Evolutionary conservation across 345 rosid species (phyloP).

Genomic region (Abelmoschus esculentus): DNA sequence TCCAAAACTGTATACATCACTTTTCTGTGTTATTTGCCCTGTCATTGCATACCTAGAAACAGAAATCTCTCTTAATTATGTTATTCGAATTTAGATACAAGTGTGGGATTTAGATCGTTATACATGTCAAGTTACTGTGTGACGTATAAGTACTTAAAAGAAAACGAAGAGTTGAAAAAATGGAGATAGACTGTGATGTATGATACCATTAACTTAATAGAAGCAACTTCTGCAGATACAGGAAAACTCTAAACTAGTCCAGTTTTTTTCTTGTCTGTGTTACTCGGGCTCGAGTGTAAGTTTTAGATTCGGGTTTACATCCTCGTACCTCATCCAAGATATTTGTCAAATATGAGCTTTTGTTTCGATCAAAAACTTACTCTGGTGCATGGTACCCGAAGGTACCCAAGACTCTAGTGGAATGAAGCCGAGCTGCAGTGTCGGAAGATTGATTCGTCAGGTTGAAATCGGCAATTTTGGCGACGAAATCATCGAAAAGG

Average conservation of each 20-base stretch:
- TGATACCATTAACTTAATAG: neutral
- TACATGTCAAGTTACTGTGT: too few species aligned
- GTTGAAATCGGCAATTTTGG: conserved; percentile 94
- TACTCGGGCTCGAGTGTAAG: neutral
- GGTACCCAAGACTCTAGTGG: conserved; percentile 94
- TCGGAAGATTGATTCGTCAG: conserved; percentile 83
- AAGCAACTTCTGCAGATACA: neutral
- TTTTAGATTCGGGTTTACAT: neutral
- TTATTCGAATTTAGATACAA: neutral
- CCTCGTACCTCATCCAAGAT: neutral
- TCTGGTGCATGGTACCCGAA: conserved; percentile 99
- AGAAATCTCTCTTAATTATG: neutral
- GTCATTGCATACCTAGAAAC: conserved; percentile 96
- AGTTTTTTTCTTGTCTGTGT: neutral
- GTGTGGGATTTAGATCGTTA: too few species aligned
- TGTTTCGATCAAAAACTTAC: conserved; percentile 27
- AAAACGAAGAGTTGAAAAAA: neutral
- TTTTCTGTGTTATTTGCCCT: conserved; percentile 92
- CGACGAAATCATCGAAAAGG: conserved; percentile 61
- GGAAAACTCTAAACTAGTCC: neutral
- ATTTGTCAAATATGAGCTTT: neutral
- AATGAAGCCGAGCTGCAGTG: conserved; percentile 84
- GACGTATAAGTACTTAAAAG: too few species aligned
- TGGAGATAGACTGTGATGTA: neutral
- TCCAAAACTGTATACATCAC: conserved; percentile 98